These are phyloP conservation scores for Geranomyces variabilis DNA, from an alignment of 192 early-diverging fungal species.

Conservation along the genomic window DNA sequence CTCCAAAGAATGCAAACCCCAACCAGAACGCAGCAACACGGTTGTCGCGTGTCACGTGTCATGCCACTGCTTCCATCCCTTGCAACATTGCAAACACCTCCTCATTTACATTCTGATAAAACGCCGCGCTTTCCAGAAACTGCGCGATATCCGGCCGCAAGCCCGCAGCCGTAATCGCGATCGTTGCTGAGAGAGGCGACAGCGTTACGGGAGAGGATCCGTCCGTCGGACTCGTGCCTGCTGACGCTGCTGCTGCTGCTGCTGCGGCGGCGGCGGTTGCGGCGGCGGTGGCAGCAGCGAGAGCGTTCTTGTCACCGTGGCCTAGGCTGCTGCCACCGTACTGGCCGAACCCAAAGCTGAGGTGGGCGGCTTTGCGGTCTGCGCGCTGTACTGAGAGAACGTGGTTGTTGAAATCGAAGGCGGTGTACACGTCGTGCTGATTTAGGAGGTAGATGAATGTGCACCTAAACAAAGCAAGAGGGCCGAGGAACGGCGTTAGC, in stretches of 20 bases:
- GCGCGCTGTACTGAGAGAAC: conserved; percentile 28
- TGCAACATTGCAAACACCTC: conserved; percentile 23
- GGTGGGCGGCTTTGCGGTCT: conserved; percentile 29
- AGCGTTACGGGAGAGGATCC: neutral
- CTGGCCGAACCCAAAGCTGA: conserved; percentile 29
- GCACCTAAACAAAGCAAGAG: too few relatives aligned
- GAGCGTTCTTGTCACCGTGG: conserved; percentile 7
- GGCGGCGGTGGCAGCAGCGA: neutral
- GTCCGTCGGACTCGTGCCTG: neutral
- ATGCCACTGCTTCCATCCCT: conserved; percentile 25
- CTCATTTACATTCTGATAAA: conserved; percentile 35
- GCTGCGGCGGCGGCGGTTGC: neutral
- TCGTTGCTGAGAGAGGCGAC: neutral
- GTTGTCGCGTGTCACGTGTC: too few relatives aligned
- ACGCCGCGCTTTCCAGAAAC: conserved; percentile 35
- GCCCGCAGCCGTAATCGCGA: conserved; percentile 13
- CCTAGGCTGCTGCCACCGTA: conserved; percentile 11
- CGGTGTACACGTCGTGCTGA: conserved; percentile 38
- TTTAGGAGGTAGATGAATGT: conserved; percentile 40
- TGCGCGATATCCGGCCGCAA: conserved; percentile 26
- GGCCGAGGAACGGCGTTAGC: neutral
- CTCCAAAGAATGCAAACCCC: too few relatives aligned
- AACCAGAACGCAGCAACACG: too few relatives aligned
- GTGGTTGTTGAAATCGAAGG: conserved; percentile 49
- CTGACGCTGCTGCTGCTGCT: neutral